Evolutionary conservation across 75 land plant genomes (phyloP).

Genomic region (Pinus albicaulis): DNA sequence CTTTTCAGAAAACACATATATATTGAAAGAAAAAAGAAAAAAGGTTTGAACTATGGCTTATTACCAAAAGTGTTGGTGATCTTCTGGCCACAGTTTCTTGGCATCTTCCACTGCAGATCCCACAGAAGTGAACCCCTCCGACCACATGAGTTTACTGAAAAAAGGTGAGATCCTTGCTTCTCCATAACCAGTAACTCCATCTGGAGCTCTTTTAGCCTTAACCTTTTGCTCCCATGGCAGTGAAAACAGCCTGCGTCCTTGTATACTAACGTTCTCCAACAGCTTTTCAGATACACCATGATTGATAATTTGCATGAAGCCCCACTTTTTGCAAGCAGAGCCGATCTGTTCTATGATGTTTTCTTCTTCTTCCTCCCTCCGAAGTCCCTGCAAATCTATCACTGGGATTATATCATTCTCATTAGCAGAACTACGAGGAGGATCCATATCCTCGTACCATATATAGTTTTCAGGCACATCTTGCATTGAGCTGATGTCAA

Average conservation of each 20-base stretch:
- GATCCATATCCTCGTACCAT: too few relatives aligned
- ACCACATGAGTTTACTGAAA: slow-evolving; percentile 73
- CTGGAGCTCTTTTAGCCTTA: slow-evolving; percentile 46
- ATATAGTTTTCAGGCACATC: too few relatives aligned
- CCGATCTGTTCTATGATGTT: background rate
- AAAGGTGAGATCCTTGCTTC: slow-evolving; percentile 46
- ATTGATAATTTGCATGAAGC: slow-evolving; percentile 62
- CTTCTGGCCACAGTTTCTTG: background rate
- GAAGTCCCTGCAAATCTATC: too few relatives aligned
- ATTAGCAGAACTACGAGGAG: too few relatives aligned
- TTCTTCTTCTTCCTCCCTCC: too few relatives aligned
- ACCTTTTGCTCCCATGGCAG: slow-evolving; percentile 57
- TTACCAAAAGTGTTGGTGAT: background rate
- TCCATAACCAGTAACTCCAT: slow-evolving; percentile 68
- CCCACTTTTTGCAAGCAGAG: slow-evolving; percentile 68
- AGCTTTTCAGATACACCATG: slow-evolving; percentile 46
- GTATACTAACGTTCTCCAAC: slow-evolving; percentile 36
- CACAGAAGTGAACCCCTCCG: slow-evolving; percentile 51
- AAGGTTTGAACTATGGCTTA: too few relatives aligned
- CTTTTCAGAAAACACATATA: too few relatives aligned
- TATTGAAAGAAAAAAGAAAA: too few relatives aligned
- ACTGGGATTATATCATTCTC: too few relatives aligned
- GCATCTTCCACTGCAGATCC: background rate
- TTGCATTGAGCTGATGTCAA: too few relatives aligned
- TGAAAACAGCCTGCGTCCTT: slow-evolving; percentile 44